Base-by-base conservation (phyloP, 2,329 filamentous ascomycete genomes). In the Nemania sp. region DNA sequence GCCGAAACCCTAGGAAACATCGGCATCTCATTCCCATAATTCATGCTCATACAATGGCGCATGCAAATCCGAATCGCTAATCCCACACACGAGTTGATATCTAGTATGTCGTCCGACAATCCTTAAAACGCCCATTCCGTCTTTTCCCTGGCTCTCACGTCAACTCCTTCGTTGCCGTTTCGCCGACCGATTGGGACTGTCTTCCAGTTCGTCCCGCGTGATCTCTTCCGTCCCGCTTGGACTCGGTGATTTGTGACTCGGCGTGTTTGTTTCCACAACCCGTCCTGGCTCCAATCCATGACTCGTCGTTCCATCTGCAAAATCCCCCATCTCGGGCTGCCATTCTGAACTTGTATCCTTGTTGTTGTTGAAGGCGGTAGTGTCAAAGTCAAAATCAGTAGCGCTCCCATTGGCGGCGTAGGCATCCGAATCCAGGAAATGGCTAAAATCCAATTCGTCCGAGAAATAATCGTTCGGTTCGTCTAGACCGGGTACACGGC, bases 401-500 rank as follows among this genome's bases (percentile, higher is more conserved):
- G 60, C 58, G 12, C 54, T 43, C 1, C 52, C 59, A 49, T 66
- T 65, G 41, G 48, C 62, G 17, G 53, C 62, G 8, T 61, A 69
- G 8, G 62, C 62, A 42, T 69, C 69, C 3, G 70, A 64, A 36
- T 80, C 77, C 2, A 82, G 65, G 39, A 71, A 75, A 56, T 82
- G 80, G 63, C 78, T 78, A 51, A 83, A 80, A 57, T 81, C 78
- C 24, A 73, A 70, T 7, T 75, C 75, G 41, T 77, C 75, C 9
- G 70, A 70, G 54, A 77, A 79, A 43, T 72, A 70, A 12, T 56
- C 52, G 26, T 65, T 66, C 9, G 72, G 70, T 2, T 80, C 77
- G 22, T 75, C 76, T 1, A 94, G 70, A 4, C 89, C 89, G 1
- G 90, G 89, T 30, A 96, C 89, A 14, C 82, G 81, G 4, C 90